Evolutionary conservation across 257 asterid species (phyloP), one percentile per base, ranked within the genome.

Genomic region (Gentiana macrophylla): DNA sequence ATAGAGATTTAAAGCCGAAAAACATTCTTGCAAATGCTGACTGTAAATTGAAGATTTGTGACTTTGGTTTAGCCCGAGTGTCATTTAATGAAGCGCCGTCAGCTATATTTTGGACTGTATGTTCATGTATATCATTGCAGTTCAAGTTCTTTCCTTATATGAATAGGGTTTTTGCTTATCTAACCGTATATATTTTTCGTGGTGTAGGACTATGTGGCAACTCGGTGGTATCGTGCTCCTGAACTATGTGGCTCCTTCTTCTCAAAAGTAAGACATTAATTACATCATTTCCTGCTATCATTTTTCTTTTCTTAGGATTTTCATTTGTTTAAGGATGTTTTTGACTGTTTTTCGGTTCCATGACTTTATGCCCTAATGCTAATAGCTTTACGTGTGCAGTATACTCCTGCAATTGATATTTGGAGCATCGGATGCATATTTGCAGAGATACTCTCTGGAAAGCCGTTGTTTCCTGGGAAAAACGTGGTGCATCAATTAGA

Each of bases 351-450:
- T 41, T 41, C 46, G 9, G 46, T 10, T 41, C 32, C 13, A 44
- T 52, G 33, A 43, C 36, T 8, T 1, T 24, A 41, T 32, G 37
- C 48, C 55, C 62, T 56, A 34, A 36, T 52, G 37, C 58, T 67
- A 56, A 56, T 38, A 49, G 38, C 61, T 70, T 60, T 72, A 34
- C 33, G 47, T 59, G 64, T 79, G 80, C 85, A 89, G 97, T 89
- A 85, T 62, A 89, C 97, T 65, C 97, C 97, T 67, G 97, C 89
- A 59, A 83, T 89, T 77, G 95, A 89, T 74, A 85, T 85, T 69
- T 89, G 97, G 97, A 85, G 97, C 78, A 85, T 89, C 32, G 95
- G 97, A 56, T 89, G 97, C 89, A 85, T 88, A 77, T 85, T 89
- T 67, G 95, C 97, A 4, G 95, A 89, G 76, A 77, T 89, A 94